phyloP scores from a whole-genome alignment of 208 protist species.

The Crithidia expoeki region DNA sequence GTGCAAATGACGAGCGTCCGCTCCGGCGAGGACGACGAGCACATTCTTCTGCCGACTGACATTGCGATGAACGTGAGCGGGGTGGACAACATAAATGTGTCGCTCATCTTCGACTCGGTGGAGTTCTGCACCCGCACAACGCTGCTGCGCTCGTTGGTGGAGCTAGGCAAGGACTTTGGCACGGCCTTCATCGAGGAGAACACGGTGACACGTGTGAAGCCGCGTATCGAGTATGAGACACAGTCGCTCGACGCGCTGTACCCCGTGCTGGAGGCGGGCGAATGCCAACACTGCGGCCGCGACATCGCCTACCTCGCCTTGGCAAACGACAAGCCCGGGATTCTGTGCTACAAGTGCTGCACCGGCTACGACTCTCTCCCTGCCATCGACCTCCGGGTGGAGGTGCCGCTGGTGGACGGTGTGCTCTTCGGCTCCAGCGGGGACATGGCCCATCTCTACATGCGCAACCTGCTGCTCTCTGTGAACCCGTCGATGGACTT shows the following conservation, averaged over 20 bases:
- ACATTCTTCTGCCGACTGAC: conserved; percentile 65
- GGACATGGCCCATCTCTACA: conserved; percentile 60
- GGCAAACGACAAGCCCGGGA: conserved; percentile 36
- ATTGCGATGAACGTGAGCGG: conserved; percentile 58
- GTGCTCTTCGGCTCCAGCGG: conserved; percentile 58
- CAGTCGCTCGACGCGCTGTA: conserved; percentile 47
- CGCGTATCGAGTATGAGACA: conserved; percentile 65
- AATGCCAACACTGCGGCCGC: conserved; percentile 67
- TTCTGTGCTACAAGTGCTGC: conserved; percentile 83
- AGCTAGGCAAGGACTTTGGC: conserved; percentile 73
- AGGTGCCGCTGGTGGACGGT: conserved; percentile 69
- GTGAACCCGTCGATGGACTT: conserved; percentile 61
- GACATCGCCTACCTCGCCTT: conserved; percentile 41
- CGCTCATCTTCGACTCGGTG: conserved; percentile 50
- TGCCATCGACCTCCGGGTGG: conserved; percentile 61
- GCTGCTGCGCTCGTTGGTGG: conserved; percentile 67
- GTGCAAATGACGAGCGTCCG: conserved; percentile 55
- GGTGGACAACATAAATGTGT: conserved; percentile 65
- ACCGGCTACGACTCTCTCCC: conserved; percentile 66
- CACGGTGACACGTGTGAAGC: conserved; percentile 46
- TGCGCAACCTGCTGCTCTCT: conserved; percentile 44
- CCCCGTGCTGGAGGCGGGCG: conserved; percentile 42
- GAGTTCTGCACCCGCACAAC: conserved; percentile 66
- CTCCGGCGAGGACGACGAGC: conserved; percentile 67
- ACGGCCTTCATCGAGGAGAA: conserved; percentile 63